A percentile compares a stretch with the other conserved stretches of the same genome.
These are phyloP conservation scores for Astrothelium macrocarpum DNA, from an alignment of 495 filamentous ascomycete genomes.

Conservation along the genomic window DNA sequence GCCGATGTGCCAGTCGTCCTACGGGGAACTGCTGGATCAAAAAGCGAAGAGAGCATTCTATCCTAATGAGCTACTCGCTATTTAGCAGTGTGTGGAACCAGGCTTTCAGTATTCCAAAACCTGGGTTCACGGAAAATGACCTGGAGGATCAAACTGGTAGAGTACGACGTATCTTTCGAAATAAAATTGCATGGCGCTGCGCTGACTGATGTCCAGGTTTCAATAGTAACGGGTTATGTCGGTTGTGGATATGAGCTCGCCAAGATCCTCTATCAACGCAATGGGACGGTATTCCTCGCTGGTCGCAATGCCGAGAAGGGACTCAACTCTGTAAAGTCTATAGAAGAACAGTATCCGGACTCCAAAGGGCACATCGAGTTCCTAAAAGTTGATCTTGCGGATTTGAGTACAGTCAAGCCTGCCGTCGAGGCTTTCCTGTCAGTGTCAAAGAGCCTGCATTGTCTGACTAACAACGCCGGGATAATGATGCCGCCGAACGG, in stretches of 20 bases:
- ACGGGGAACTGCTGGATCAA: neutral
- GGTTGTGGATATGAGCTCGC: slow-evolving; percentile 42
- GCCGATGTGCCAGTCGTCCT: too few relatives aligned
- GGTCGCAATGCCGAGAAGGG: slow-evolving; percentile 36
- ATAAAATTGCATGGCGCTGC: slow-evolving; percentile 35
- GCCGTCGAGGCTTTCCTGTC: slow-evolving; percentile 34
- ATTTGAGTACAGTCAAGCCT: slow-evolving; percentile 39
- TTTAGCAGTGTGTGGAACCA: neutral
- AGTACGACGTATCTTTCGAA: slow-evolving; percentile 2
- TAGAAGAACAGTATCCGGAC: slow-evolving; percentile 17
- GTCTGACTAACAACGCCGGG: slow-evolving; percentile 44
- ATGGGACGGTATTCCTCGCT: slow-evolving; percentile 44
- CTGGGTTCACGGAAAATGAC: slow-evolving; percentile 16
- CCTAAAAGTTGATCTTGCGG: slow-evolving; percentile 37
- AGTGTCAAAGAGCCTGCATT: slow-evolving; percentile 37
- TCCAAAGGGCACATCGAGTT: slow-evolving; percentile 31
- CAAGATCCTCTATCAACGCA: slow-evolving; percentile 36
- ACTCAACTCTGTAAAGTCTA: slow-evolving; percentile 28
- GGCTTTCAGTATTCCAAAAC: neutral
- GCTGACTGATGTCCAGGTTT: neutral
- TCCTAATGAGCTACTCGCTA: neutral
- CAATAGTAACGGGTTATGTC: slow-evolving; percentile 22
- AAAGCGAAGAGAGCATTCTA: neutral
- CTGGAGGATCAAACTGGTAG: slow-evolving; percentile 18
- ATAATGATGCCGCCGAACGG: slow-evolving; percentile 36